Evolutionary conservation across 1,284 basidiomycete genomes (phyloP).

Genomic region (Wolfiporia cocos): DNA sequence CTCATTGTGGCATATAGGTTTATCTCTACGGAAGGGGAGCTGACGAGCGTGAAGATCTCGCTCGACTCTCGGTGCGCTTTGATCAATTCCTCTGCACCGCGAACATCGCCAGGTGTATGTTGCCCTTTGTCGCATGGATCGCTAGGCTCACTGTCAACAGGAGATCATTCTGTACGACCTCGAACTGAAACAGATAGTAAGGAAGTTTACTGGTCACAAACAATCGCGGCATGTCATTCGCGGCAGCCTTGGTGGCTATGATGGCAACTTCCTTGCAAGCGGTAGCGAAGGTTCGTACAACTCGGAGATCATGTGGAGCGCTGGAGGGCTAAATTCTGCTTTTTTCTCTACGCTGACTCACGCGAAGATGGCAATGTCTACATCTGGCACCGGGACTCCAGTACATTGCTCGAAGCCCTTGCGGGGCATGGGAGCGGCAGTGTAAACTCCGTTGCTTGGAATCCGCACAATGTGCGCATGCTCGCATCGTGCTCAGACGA

Average conservation of each 20-base stretch:
- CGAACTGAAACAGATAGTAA: slow-evolving; percentile 57
- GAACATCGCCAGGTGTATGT: no score
- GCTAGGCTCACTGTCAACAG: no score
- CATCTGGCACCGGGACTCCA: slow-evolving; percentile 90
- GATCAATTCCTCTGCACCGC: no score
- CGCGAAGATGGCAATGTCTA: slow-evolving; percentile 90
- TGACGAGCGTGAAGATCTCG: slow-evolving; percentile 87
- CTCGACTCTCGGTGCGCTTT: slow-evolving; percentile 84
- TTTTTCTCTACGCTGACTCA: no score
- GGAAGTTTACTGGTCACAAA: slow-evolving; percentile 78
- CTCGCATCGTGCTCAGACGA: slow-evolving; percentile 95
- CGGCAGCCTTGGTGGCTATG: slow-evolving; percentile 89
- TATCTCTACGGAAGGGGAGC: slow-evolving; percentile 65
- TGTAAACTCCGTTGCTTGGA: slow-evolving; percentile 97
- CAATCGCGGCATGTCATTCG: slow-evolving; percentile 83
- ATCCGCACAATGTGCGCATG: slow-evolving; percentile 79
- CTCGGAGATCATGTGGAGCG: no score
- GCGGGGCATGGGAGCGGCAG: slow-evolving; percentile 81
- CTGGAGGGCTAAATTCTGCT: no score
- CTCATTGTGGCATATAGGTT: no score
- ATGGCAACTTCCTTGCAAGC: slow-evolving; percentile 86
- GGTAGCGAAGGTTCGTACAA: slow-evolving; percentile 99
- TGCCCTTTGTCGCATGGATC: no score
- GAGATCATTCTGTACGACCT: slow-evolving; percentile 90
- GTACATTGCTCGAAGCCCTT: slow-evolving; percentile 77